Percentiles rank a stretch among this genome's conserved stretches.
phyloP scores from a whole-genome alignment of 441 rosid species.

The Arabidopsis lyrata region DNA sequence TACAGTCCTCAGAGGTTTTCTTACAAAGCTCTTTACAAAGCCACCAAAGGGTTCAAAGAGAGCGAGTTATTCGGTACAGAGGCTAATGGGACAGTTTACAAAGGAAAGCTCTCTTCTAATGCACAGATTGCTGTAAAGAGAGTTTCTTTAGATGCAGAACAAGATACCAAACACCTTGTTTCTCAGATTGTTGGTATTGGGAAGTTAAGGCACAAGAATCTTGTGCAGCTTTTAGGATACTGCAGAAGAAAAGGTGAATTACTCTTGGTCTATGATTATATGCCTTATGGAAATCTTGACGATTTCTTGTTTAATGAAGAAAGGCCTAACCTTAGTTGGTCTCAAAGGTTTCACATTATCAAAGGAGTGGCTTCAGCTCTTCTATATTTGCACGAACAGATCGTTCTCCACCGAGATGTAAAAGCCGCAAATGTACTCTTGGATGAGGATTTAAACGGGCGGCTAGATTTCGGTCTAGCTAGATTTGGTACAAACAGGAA shows the following conservation, averaged over 20 bases:
- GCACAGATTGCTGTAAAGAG: conserved; percentile 61
- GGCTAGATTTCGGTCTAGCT: conserved; percentile 73
- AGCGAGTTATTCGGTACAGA: conserved; percentile 54
- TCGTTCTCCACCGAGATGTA: conserved; percentile 68
- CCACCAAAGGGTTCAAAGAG: conserved; percentile 58
- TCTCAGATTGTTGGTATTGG: conserved; percentile 66
- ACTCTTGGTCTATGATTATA: conserved; percentile 65
- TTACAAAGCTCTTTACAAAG: conserved; percentile 47
- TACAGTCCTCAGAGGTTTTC: conserved; percentile 66
- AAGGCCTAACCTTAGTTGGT: conserved; percentile 52
- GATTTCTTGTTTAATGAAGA: conserved; percentile 45
- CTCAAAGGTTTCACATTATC: conserved; percentile 57
- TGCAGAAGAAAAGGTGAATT: conserved; percentile 67
- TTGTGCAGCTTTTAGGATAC: conserved; percentile 67
- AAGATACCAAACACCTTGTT: conserved; percentile 69
- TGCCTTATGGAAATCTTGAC: conserved; percentile 71
- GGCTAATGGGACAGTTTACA: conserved; percentile 64
- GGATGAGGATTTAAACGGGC: conserved; percentile 60
- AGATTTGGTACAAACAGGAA: conserved; percentile 57
- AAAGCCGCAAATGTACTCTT: conserved; percentile 66
- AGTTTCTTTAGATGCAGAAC: conserved; percentile 50
- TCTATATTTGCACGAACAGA: conserved; percentile 67
- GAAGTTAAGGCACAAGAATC: conserved; percentile 62
- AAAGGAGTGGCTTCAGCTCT: conserved; percentile 65
- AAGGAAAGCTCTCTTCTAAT: conserved; percentile 56